Evolutionary conservation across 305 asterid species (phyloP), one percentile per base, ranked within the genome.

Genomic region (Fraxinus sp.): DNA sequence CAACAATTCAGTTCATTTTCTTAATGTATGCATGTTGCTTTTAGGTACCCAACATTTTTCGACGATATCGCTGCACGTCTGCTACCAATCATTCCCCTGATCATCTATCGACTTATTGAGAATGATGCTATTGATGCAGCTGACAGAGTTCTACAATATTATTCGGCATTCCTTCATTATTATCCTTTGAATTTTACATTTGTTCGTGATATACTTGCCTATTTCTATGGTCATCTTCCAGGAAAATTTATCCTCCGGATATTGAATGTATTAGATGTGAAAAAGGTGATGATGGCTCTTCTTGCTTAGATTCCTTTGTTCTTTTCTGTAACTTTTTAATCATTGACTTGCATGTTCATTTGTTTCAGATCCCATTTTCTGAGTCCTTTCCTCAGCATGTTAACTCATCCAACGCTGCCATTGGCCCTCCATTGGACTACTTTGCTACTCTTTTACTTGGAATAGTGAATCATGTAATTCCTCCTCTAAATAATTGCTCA

Each of bases 141-240:
- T 77, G 99, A 96, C 85, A 91, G 98, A 89, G 92, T 92, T 86
- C 85, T 96, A 72, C 98, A 90, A 89, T 86, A 90, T 86, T 96
- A 96, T 86, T 86, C 95, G 37, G 78, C 93, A 70, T 93, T 93
- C 89, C 97, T 96, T 90, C 98, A 90, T 87, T 91, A 87, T 86
- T 94, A 96, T 90, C 97, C 99, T 83, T 84, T 94, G 86, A 93
- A 91, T 88, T 94, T 96, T 77, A 93, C 98, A 26, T 96, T 96
- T 87, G 99, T 94, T 88, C 99, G 98, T 3, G 99, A 96, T 84
- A 93, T 96, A 88, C 98, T 96, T 78, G 94, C 98, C 70, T 96
- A 96, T 91, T 96, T 96, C 88, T 96, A 96, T 72, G 97, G 98
- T 72, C 98, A 96, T 91, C 98, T 96, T 83, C 97, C 97, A 37